These are phyloP conservation scores for Globisporangium acanthophoron DNA, from an alignment of 352 stramenopile genomes.

Conservation along the genomic window DNA sequence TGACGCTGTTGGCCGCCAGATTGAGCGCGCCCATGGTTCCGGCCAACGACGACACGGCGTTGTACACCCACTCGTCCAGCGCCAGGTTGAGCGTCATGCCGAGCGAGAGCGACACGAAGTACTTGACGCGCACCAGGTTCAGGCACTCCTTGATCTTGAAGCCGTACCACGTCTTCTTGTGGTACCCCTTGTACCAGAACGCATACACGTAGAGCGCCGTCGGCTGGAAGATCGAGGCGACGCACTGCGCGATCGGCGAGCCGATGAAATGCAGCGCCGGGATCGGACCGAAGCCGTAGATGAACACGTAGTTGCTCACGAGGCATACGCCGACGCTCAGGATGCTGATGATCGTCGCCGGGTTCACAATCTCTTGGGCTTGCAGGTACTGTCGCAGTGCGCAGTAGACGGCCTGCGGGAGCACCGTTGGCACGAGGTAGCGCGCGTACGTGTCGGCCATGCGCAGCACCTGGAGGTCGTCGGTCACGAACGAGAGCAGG, in stretches of 20 bases:
- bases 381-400: constrained; percentile 75
- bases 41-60: constrained; percentile 65
- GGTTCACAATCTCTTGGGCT: constrained; percentile 73
- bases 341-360: constrained; percentile 73
- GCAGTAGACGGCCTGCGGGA: constrained; percentile 67
- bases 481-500: constrained; percentile 61
- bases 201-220: constrained; percentile 60
- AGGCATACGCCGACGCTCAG: constrained; percentile 59
- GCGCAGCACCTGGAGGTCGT: constrained; percentile 52
- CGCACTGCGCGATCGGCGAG: constrained; percentile 60
- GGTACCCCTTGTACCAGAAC: constrained; percentile 77
- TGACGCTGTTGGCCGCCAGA: constrained; percentile 72
- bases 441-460: constrained; percentile 61
- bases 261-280: constrained; percentile 62
- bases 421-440: constrained; percentile 53
- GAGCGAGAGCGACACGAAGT: constrained; percentile 57
- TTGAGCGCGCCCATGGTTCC: constrained; percentile 53
- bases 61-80: constrained; percentile 81
- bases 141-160: constrained; percentile 50
- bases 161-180: constrained; percentile 76
- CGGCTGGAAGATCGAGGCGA: constrained; percentile 72
- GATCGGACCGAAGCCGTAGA: constrained; percentile 68
- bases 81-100: constrained; percentile 77
- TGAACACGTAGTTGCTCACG: constrained; percentile 70
- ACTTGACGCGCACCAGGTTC: constrained; percentile 55